Evolutionary conservation across 106 monocot species (phyloP), one percentile per base, ranked within the genome.

Genomic region (Dioscorea zingiberensis): DNA sequence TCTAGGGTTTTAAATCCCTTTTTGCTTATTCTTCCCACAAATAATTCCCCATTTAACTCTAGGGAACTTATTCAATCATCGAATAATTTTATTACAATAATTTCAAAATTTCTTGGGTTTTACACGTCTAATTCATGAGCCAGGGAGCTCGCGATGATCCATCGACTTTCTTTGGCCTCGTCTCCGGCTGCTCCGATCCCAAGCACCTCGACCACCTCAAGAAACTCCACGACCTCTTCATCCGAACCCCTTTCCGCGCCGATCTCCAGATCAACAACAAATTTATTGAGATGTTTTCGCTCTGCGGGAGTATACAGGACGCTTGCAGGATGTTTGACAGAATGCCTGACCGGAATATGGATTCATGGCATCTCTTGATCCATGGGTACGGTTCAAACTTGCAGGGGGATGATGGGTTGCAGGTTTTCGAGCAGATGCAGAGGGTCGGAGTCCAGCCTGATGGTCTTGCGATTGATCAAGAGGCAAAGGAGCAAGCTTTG

Each of bases 391-490:
- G 86, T 0, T 46, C 55, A 13, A 94, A 94, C 21, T 68, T 68
- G 0, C 78, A 79, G 21, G 94, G 94, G 6, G 94, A 94, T 55
- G 94, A 94, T 45, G 89, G 86, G 16, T 59, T 94, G 65, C 71
- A 82, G 62, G 27, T 94, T 53, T 89, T 84, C 58, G 86, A 87
- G 79, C 65, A 85, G 78, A 79, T 89, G 86, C 73, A 82, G 72
- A 84, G 82, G 72, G 38, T 73, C 2, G 84, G 81, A 0, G 22
- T 94, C 8, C 66, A 25, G 25, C 94, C 84, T 19, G 69, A 69
- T 58, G 55, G 71, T 21, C 94, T 90, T 71, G 94, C 90, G 64
- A 94, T 94, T 56, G 94, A 94, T 74, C 87, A 90, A 56, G 90
- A 94, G 65, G 94, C 94, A n/a, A n/a, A n/a, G n/a, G n/a, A n/a